phyloP scores from a whole-genome alignment of 306 rosid genomes.

The Quercus ilex region DNA sequence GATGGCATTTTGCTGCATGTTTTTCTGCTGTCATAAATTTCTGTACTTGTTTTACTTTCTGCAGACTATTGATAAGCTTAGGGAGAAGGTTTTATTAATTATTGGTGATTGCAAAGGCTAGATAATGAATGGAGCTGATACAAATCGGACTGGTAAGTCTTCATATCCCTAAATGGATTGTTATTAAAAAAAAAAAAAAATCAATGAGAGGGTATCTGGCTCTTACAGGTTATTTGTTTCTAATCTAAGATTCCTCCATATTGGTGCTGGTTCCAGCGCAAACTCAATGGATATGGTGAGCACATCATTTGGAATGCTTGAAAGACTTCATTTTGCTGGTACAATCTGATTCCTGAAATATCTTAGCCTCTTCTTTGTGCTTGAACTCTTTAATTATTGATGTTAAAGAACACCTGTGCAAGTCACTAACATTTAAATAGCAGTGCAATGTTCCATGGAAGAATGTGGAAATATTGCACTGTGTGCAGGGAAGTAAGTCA shows the following conservation, averaged over 20 bases:
- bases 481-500: no score
- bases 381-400: not conserved
- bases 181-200: not conserved
- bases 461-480: no score
- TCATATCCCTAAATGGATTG: not conserved
- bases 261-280: not conserved
- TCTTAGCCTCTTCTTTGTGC: not conserved
- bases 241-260: not conserved
- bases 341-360: not conserved
- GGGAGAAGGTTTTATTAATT: constrained; percentile 26
- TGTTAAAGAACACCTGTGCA: not conserved
- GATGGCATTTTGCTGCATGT: constrained; percentile 6
- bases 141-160: not conserved
- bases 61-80: constrained; percentile 56
- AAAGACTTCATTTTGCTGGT: not conserved
- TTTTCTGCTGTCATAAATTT: constrained; percentile 15
- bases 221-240: not conserved
- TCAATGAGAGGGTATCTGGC: not conserved
- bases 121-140: constrained; percentile 1
- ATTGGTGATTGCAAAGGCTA: constrained; percentile 32
- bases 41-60: constrained; percentile 5
- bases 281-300: not conserved
- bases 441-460: not conserved
- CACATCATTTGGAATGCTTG: not conserved
- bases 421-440: not conserved